These are phyloP conservation scores for Cadophora gregata DNA, from an alignment of 2,329 filamentous ascomycete genomes.

Conservation along the genomic window DNA sequence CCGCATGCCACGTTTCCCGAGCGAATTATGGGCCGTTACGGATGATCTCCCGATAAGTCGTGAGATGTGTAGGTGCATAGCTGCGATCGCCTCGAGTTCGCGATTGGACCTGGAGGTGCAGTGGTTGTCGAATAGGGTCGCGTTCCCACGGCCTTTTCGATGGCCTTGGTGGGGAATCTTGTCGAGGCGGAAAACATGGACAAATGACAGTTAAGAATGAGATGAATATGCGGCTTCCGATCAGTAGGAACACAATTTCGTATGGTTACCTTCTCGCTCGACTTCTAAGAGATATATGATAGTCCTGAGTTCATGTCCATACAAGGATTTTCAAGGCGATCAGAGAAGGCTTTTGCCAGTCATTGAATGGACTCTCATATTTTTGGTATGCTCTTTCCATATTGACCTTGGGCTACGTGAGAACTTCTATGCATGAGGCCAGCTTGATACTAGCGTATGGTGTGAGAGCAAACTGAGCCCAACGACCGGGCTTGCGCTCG, in stretches of 20 bases:
- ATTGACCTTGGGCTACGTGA: conserved; percentile 13
- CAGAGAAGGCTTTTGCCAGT: conserved; percentile 13
- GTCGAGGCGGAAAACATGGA: conserved; percentile 23
- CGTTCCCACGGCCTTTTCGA: conserved; percentile 8
- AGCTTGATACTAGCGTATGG: conserved; percentile 11
- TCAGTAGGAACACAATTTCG: conserved; percentile 15
- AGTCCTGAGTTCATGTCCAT: conserved; percentile 8
- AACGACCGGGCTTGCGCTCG: not conserved
- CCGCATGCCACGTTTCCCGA: conserved; percentile 38
- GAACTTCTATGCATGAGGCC: conserved; percentile 29
- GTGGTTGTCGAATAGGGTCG: conserved; percentile 21
- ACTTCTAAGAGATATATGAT: conserved; percentile 12
- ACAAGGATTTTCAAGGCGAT: conserved; percentile 10
- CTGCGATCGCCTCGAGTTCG: conserved; percentile 25
- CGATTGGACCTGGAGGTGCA: conserved; percentile 24
- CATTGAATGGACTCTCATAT: not conserved
- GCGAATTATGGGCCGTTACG: conserved; percentile 15
- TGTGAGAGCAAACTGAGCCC: not conserved
- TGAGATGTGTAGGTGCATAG: conserved; percentile 25
- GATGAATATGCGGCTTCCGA: conserved; percentile 20
- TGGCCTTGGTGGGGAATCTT: conserved; percentile 22
- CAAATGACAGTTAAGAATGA: conserved; percentile 22
- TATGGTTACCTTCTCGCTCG: conserved; percentile 2
- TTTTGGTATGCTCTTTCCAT: conserved; percentile 19
- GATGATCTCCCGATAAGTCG: conserved; percentile 30